A percentile compares a stretch with the other conserved stretches of the same genome.
Conservation (phyloP, 805 yeast species). For the Millerozyma acaciae region DNA sequence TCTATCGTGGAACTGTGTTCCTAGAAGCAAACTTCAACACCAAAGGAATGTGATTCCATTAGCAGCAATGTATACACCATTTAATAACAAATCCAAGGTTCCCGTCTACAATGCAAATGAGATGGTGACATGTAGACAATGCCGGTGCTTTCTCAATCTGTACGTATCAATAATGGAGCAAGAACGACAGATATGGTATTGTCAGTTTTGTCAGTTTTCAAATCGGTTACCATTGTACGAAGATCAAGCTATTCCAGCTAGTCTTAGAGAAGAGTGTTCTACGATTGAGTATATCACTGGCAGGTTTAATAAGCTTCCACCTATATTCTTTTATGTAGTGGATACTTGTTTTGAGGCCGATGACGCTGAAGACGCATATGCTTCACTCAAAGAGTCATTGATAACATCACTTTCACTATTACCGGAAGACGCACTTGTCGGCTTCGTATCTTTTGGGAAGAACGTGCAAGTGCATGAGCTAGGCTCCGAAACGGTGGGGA, state of each 20-base stretch:
- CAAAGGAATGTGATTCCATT: conserved; percentile 51
- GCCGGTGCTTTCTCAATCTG: conserved; percentile 54
- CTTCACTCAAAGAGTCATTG: conserved; percentile 49
- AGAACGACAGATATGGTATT: conserved; percentile 44
- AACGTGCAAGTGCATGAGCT: conserved; percentile 57
- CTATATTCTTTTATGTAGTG: conserved; percentile 51
- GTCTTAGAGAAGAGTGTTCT: conserved; percentile 35
- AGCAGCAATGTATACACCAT: conserved; percentile 57
- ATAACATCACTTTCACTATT: conserved; percentile 42
- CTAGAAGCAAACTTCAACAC: conserved; percentile 51
- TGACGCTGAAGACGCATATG: conserved; percentile 38
- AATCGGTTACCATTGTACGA: conserved; percentile 31
- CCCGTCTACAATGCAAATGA: conserved; percentile 31
- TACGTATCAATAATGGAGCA: conserved; percentile 34
- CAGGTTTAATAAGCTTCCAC: conserved; percentile 37
- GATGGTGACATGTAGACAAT: conserved; percentile 47
- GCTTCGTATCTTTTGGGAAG: conserved; percentile 57
- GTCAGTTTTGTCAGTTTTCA: conserved; percentile 52
- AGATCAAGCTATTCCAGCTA: conserved; percentile 25
- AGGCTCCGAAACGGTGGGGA: conserved; percentile 24
- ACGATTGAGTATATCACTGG: conserved; percentile 52
- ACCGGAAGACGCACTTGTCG: conserved; percentile 54
- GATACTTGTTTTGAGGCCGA: conserved; percentile 55
- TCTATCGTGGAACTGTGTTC: conserved; percentile 67
- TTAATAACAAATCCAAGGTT: conserved; percentile 43